Percentiles rank a stretch among this genome's conserved stretches.
Evolutionary conservation across 345 rosid species (phyloP).

Genomic region (Erucastrum elatum): DNA sequence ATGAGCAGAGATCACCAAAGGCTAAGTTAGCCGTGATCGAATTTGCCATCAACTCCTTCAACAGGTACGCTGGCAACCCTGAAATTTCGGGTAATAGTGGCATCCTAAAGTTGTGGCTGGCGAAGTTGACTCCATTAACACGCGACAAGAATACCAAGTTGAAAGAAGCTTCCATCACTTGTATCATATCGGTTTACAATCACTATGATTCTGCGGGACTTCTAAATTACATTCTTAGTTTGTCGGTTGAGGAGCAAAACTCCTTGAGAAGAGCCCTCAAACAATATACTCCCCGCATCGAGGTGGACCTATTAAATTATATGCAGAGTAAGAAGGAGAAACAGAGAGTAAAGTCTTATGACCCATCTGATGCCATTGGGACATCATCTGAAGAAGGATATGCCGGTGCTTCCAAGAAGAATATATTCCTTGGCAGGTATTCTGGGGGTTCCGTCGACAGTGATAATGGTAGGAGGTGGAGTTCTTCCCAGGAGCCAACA

Average conservation of each 20-base stretch:
- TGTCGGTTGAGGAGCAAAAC: slow-evolving; percentile 97
- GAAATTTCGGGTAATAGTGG: slow-evolving; percentile 85
- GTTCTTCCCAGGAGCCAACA: slow-evolving; percentile 70
- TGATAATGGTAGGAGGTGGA: slow-evolving; percentile 86
- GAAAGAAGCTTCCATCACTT: slow-evolving; percentile 88
- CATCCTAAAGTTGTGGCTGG: slow-evolving; percentile 92
- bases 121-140: slow-evolving; percentile 77
- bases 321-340: slow-evolving; percentile 93
- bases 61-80: slow-evolving; percentile 73
- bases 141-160: slow-evolving; percentile 94
- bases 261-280: slow-evolving; percentile 89
- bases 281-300: slow-evolving; percentile 94
- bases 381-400: slow-evolving; percentile 95
- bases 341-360: slow-evolving; percentile 85
- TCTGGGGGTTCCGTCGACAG: slow-evolving; percentile 75
- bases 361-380: slow-evolving; percentile 85
- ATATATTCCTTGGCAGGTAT: slow-evolving; percentile 74
- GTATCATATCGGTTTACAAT: slow-evolving; percentile 89
- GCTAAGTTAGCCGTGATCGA: slow-evolving; percentile 99
- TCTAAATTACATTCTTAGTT: slow-evolving; percentile 87
- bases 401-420: slow-evolving; percentile 63
- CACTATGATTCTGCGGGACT: slow-evolving; percentile 87
- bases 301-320: slow-evolving; percentile 93
- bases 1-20: slow-evolving; percentile 97
- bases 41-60: slow-evolving; percentile 84